Base-by-base conservation (phyloP, 1,284 basidiomycete species). In the Pyrrhoderma noxium region DNA sequence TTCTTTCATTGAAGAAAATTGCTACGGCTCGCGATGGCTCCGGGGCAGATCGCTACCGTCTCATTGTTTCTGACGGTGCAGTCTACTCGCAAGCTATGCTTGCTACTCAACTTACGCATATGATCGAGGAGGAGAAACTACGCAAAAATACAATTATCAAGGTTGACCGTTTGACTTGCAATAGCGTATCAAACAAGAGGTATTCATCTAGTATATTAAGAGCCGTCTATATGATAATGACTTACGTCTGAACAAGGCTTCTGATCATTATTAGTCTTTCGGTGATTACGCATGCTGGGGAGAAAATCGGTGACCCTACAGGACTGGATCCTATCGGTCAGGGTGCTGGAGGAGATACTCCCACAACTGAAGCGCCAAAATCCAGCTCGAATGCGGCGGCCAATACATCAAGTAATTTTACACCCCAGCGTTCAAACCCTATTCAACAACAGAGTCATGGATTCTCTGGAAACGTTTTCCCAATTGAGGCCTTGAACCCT, bases 401-500 rank as follows among this genome's bases (percentile, higher is more conserved):
- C 31, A 51, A 45, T 27, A 51, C 41, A 23, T 43, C 49, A 18
- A 31, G 13, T 35, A 44, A 16, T 14, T 8, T 16, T 9, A 38
- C 41, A 16, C 59, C 34, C 55, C 56, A 37, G 53, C 57, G 50
- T 53, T 61, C 44, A 42, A 67, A 61, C 52, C 61, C 54, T 61
- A 49, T 51, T 59, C 63, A 52, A 57, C 64, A 49, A 56, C 56
- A 8, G 76, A 31, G 11, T 31, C 27, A 31, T 11, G 27, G 27
- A 31, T 11, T 11, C 11, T 31, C 27, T 31, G 27, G 27, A 31
- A 31, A 31, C 27, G 27, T 83, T 53, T 89, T 81, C 67, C 94
- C 94, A 2, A 99, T 99, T 60, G 94, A 97, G 63, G 89, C 87
- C 3, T 78, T 99, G 45, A 95, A 89, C 61, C 96, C 95, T 5